These are phyloP conservation scores for Scytalidium sp. DNA, from an alignment of 2,329 filamentous ascomycete genomes.

Conservation along the genomic window DNA sequence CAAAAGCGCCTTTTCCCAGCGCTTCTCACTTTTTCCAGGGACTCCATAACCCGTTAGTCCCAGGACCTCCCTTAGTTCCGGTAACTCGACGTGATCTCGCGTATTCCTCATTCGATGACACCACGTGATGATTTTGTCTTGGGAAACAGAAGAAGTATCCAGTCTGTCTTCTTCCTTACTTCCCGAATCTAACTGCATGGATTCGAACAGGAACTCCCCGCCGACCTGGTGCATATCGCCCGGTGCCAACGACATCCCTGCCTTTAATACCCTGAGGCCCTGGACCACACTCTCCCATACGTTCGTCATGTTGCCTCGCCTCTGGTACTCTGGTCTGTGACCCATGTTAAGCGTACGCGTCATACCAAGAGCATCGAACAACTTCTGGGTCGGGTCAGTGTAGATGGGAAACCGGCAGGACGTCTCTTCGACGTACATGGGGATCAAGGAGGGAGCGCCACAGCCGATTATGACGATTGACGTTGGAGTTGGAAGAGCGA, in stretches of 20 bases:
- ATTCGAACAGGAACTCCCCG: conserved; percentile 31
- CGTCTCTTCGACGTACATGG: conserved; percentile 46
- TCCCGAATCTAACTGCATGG: no score
- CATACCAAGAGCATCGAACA: conserved; percentile 55
- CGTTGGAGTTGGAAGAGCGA: conserved; percentile 26
- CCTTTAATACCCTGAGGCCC: conserved; percentile 34
- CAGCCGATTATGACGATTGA: conserved; percentile 52
- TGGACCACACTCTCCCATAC: conserved; percentile 40
- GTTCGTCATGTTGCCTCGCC: conserved; percentile 34
- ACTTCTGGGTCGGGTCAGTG: conserved; percentile 49
- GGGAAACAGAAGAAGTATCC: conserved; percentile 14
- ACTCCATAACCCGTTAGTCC: conserved; percentile 46
- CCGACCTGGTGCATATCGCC: conserved; percentile 53
- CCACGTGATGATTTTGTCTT: conserved; percentile 68
- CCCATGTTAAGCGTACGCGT: conserved; percentile 44
- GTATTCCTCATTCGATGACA: conserved; percentile 80
- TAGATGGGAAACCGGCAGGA: conserved; percentile 53
- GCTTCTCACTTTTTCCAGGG: conserved; percentile 36
- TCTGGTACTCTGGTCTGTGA: conserved; percentile 45
- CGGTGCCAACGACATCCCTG: conserved; percentile 42
- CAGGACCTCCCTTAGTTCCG: conserved; percentile 60
- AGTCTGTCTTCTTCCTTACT: conserved; percentile 12
- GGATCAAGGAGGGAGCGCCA: conserved; percentile 51
- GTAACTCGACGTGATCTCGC: conserved; percentile 72
- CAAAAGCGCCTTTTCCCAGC: conserved; percentile 44